These are phyloP conservation scores for Kalmusia sp. DNA, from an alignment of 2,329 filamentous ascomycete species.

Conservation along the genomic window DNA sequence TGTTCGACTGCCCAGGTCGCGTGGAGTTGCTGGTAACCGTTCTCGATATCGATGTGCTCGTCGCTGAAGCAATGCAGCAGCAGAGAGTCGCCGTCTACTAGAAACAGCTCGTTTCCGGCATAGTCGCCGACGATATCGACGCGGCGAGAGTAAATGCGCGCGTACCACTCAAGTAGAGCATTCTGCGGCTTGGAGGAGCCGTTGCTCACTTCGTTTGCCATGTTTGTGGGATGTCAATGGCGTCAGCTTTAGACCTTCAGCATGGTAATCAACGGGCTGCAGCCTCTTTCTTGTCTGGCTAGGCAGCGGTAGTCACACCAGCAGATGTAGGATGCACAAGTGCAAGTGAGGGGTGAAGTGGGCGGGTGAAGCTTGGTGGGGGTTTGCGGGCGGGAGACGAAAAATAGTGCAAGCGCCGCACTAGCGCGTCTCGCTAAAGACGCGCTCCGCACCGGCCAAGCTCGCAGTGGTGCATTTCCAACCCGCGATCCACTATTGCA, in stretches of 20 bases:
- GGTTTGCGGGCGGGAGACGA: neutral
- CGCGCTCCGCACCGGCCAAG: neutral
- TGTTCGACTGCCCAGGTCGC: conserved; percentile 72
- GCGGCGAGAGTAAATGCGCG: conserved; percentile 43
- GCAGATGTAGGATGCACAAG: conserved; percentile 4
- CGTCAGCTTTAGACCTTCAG: conserved; percentile 2
- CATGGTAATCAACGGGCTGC: conserved; percentile 3
- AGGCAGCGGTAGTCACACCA: conserved; percentile 1
- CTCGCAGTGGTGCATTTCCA: neutral
- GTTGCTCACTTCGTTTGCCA: conserved; percentile 27
- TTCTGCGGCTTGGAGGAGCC: conserved; percentile 22
- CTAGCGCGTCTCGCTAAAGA: conserved; percentile 3
- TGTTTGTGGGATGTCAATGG: conserved; percentile 16
- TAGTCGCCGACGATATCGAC: conserved; percentile 73
- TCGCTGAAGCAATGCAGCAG: conserved; percentile 69
- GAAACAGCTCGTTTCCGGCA: conserved; percentile 74
- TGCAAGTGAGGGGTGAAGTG: neutral
- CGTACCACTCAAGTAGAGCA: conserved; percentile 43
- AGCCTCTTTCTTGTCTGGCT: conserved; percentile 1
- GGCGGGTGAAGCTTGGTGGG: conserved; percentile 6
- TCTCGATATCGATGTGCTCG: conserved; percentile 67
- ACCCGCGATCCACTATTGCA: neutral
- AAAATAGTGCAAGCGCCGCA: neutral
- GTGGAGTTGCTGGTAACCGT: conserved; percentile 75
- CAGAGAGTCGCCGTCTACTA: conserved; percentile 77